phyloP scores from a whole-genome alignment of 176 grass and related monocot genomes.

The Otatea glauca region DNA sequence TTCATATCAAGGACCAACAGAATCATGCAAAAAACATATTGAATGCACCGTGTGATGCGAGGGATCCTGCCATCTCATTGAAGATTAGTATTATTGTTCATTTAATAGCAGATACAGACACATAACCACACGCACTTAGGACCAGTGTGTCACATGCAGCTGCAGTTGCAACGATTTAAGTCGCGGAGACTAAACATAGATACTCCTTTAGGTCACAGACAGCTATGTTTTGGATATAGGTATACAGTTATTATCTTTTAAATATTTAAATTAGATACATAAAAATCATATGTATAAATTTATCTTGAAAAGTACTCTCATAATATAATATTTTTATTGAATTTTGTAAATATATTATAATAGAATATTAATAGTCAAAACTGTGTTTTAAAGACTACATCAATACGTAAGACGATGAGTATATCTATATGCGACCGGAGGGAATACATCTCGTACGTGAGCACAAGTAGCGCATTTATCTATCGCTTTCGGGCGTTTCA shows the following conservation, averaged over 20 bases:
- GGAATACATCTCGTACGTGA: not conserved
- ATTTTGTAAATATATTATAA: too few species aligned
- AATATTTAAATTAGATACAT: too few species aligned
- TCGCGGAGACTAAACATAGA: not conserved
- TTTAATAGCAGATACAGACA: conserved; percentile 51
- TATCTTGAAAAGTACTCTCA: too few species aligned
- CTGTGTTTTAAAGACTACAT: too few species aligned
- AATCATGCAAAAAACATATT: not conserved
- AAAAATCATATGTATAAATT: too few species aligned
- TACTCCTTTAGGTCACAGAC: too few species aligned
- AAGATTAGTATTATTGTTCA: conserved; percentile 18
- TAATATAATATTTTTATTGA: too few species aligned
- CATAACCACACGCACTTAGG: conserved; percentile 34
- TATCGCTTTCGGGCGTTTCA: conserved; percentile 28
- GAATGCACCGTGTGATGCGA: conserved; percentile 3
- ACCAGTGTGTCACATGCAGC: conserved; percentile 45
- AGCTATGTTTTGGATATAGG: too few species aligned
- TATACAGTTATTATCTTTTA: too few species aligned
- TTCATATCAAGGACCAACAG: not conserved
- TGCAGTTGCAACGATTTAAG: not conserved
- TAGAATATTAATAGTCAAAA: too few species aligned
- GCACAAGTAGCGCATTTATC: not conserved
- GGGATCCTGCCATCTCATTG: conserved; percentile 19
- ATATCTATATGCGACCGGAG: too few species aligned
- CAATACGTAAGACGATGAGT: too few species aligned